These are phyloP conservation scores for Dipteronia dyeriana DNA, from an alignment of 345 rosid species.

Conservation along the genomic window DNA sequence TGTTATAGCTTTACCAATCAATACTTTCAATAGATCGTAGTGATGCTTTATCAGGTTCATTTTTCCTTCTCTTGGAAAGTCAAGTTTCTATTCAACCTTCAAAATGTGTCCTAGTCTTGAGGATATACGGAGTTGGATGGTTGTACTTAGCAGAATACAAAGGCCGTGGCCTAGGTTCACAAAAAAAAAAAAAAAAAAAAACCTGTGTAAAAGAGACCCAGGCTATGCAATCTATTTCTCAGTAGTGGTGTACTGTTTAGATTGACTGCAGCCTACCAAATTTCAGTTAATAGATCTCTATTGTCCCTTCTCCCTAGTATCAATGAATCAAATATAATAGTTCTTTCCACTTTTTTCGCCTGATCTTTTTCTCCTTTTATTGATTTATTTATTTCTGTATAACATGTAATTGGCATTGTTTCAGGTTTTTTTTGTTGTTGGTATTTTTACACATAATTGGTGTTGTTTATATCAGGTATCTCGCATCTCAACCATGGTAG, in stretches of 20 bases:
- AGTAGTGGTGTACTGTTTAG: not conserved
- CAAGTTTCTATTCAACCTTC: not conserved
- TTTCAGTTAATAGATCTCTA: not conserved
- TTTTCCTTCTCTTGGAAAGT: not conserved
- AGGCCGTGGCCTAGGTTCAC: not conserved
- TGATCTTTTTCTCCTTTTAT: not conserved
- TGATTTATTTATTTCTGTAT: not conserved
- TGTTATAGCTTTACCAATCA: not conserved
- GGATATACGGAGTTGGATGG: not conserved
- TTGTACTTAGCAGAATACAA: not conserved
- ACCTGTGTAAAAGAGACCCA: not conserved
- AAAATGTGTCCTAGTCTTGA: not conserved
- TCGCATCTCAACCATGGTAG: conserved; percentile 60
- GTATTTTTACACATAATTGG: not conserved
- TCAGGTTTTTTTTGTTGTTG: conserved; percentile 36
- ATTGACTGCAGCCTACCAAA: not conserved
- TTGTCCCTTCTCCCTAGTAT: not conserved
- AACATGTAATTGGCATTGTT: conserved; percentile 8
- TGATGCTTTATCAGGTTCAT: not conserved
- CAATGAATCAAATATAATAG: not conserved
- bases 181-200: not conserved
- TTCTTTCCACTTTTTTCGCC: not conserved
- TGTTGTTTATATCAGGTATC: conserved; percentile 49
- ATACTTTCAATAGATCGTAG: not conserved
- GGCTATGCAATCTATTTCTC: too few relatives aligned